Evolutionary conservation across 257 asterid species (phyloP), one percentile per base, ranked within the genome.

Genomic region (Ajuga chamaepitys): DNA sequence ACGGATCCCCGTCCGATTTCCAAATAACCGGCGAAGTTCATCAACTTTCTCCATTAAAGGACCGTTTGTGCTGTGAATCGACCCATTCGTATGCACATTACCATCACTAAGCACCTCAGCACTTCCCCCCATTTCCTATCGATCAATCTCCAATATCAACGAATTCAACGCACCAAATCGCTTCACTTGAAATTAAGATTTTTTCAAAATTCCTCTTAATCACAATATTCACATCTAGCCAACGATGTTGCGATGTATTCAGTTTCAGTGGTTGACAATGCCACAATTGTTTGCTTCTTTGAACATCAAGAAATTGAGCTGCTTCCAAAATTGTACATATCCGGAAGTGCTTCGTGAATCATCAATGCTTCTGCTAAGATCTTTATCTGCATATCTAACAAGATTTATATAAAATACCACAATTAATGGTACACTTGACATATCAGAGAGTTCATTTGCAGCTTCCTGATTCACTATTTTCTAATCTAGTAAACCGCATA

Each of bases 1-100:
- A 66, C 54, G 85, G 76, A 64, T 92, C 98, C 18, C 94, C 91
- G 20, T 85, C 80, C 7, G 85, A 51, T 75, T 92, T 92, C 20
- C 91, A 25, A 92, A 70, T 26, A 85, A 62, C 10, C 50, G 46
- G 1, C 97, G 85, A 38, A 92, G 65, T 46, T 89, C 97, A 34
- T 86, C 91, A 14, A 89, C 58, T 66, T 89, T 92, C 65, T 85
- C 95, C 48, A 82, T 91, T 50, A 75, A 21, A 26, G 77, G 46
- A 34, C 78, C 85, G 63, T 85, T 91, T 14, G 75, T 44, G 64
- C 73, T 66, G n/a, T 76, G 85, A 80, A 73, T 66, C 24, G 78
- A 32, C 53, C 87, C 94, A 68, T 86, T 82, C 58, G 46, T 20
- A 67, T 67, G 66, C 58, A 30, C 73, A 54, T 73, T 70, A 25